Base-by-base conservation (phyloP, 2,329 filamentous ascomycete species). In the Ophidiomyces ophidiicola region DNA sequence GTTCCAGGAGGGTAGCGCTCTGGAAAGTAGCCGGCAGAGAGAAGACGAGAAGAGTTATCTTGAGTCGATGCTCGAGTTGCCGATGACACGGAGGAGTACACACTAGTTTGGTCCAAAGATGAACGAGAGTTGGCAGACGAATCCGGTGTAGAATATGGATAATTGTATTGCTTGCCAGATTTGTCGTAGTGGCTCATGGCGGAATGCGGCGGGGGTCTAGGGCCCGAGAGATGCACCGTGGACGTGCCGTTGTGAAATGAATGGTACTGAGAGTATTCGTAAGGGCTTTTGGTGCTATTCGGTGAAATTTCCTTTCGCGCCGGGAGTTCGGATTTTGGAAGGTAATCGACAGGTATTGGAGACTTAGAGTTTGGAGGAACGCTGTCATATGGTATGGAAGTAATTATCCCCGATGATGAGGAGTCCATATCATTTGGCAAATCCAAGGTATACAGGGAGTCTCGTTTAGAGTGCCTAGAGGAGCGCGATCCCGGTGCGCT, bases 221-320 rank as follows among this genome's bases (percentile, higher is more conserved):
- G 70, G 7, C 74, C 75, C 6, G 73, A 72, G 30, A 72, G 66
- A 52, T 80, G 74, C 26, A 72, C 67, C 42, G 66, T 61, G 29
- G 67, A 61, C 40, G 64, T 56, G 35, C 70, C 61, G 20, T 74
- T 66, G 48, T 80, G 78, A 57, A 82, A 76, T 37, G 72, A 72
- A 29, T 86, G 85, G 58, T 94, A 94, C 55, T 94, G 88, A 63
- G 94, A 85, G 56, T 78, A 94, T 60, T 94, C 87, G 50, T 67
- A 66, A 34, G 75, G 75, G 48, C 69, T 70, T 62, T 85, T 87
- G 59, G 85, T 87, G 39, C 92, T 64, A 53, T 93, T 84, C 59
- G 90, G 82, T 20, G 86, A 83, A 43, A 82, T 70, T 41, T 90
- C 82, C 56, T 77, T 76, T 49, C 77, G 72, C 41, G 68, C 61